Conservation (phyloP, 23 red algal genomes). For the Agarophyton chilense region DNA sequence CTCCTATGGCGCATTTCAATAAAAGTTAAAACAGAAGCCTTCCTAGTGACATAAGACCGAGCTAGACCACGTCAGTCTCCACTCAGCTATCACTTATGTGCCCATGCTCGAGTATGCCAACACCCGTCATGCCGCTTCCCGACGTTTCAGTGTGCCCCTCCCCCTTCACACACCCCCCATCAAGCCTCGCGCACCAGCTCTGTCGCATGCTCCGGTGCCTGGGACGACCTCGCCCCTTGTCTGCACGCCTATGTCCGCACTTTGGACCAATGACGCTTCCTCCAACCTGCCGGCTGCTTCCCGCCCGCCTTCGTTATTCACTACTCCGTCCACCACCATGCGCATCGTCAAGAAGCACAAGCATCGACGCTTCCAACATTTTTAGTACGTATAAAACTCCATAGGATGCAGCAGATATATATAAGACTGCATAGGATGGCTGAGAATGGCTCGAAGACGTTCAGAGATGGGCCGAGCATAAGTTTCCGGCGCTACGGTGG, state of each 20-base stretch:
- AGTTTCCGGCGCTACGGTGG: too few species aligned
- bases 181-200: not conserved
- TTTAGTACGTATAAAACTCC: too few species aligned
- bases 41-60: too few species aligned
- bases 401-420: too few species aligned
- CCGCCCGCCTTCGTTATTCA: not conserved
- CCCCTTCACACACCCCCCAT: not conserved
- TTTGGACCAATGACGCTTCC: not conserved
- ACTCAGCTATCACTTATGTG: too few species aligned
- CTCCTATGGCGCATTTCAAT: too few species aligned
- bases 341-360: slow-evolving; percentile 1
- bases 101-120: too few species aligned
- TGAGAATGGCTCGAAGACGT: too few species aligned
- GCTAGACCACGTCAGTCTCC: too few species aligned
- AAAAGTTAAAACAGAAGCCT: too few species aligned
- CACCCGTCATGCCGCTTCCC: not conserved
- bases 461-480: too few species aligned
- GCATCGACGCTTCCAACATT: not conserved
- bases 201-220: not conserved
- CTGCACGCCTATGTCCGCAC: not conserved
- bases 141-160: not conserved
- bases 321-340: not conserved
- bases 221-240: not conserved
- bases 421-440: too few species aligned
- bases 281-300: not conserved